These are phyloP conservation scores for Apostasia shenzhenica DNA, from an alignment of 106 monocot species.

Conservation along the genomic window DNA sequence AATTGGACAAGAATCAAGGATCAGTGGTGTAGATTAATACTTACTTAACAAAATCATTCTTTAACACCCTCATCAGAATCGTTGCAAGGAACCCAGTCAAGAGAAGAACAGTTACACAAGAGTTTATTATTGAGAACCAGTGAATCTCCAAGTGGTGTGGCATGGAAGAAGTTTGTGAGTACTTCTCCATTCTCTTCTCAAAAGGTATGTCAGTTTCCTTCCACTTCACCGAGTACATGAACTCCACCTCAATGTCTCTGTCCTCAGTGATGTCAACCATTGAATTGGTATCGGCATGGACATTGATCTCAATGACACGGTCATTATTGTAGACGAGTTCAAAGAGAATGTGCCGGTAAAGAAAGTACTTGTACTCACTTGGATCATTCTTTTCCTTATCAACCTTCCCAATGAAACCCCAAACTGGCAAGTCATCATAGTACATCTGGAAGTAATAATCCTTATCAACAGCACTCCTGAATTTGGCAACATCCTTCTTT, in stretches of 20 bases:
- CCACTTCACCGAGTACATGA: slow-evolving; percentile 54
- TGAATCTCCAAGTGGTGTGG: slow-evolving; percentile 54
- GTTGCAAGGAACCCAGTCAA: slow-evolving; percentile 56
- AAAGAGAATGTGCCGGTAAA: slow-evolving; percentile 40
- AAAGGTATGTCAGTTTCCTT: slow-evolving; percentile 37
- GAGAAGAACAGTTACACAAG: slow-evolving; percentile 56
- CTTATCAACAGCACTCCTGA: slow-evolving; percentile 38
- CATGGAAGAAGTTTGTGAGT: slow-evolving; percentile 35
- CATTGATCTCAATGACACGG: slow-evolving; percentile 47
- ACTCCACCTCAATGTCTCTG: slow-evolving; percentile 43
- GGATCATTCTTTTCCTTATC: slow-evolving; percentile 42
- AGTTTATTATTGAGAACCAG: slow-evolving; percentile 67
- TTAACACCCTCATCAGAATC: slow-evolving; percentile 53
- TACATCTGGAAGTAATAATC: slow-evolving; percentile 71
- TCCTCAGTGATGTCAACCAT: slow-evolving; percentile 46
- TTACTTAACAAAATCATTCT: slow-evolving; percentile 64
- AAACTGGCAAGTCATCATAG: slow-evolving; percentile 57
- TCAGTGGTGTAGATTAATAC: background rate
- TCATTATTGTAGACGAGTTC: slow-evolving; percentile 39
- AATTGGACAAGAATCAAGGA: too few relatives aligned
- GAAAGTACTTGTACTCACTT: slow-evolving; percentile 43
- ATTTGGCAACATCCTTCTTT: slow-evolving; percentile 38
- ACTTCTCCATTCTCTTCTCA: slow-evolving; percentile 67
- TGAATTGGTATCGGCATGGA: slow-evolving; percentile 29
- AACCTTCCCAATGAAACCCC: slow-evolving; percentile 63